Evolutionary conservation across 1,139 yeast species (phyloP).

Genomic region (Wickerhamomyces sp.): DNA sequence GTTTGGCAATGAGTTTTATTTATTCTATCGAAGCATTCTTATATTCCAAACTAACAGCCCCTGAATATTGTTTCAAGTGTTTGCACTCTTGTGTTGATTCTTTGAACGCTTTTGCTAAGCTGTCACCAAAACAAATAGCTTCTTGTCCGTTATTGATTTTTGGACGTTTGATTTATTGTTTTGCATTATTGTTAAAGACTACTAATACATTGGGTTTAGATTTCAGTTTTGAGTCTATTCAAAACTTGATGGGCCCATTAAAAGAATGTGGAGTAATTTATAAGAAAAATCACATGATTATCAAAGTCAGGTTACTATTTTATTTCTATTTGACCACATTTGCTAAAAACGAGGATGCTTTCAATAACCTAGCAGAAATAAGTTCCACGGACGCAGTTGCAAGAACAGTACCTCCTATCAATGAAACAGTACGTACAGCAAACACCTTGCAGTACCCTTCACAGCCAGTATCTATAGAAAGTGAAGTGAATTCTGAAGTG

Average conservation of each 20-base stretch:
- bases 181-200: conserved; percentile 21
- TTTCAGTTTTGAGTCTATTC: conserved; percentile 13
- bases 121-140: conserved; percentile 43
- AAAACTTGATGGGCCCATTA: conserved; percentile 14
- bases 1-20: conserved; percentile 32
- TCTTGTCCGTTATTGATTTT: conserved; percentile 59
- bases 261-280: conserved; percentile 12
- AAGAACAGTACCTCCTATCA: conserved; percentile 5
- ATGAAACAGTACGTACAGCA: neutral
- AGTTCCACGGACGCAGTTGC: conserved; percentile 13
- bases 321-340: conserved; percentile 24
- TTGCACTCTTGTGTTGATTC: conserved; percentile 52
- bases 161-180: conserved; percentile 61
- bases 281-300: conserved; percentile 16
- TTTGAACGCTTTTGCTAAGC: conserved; percentile 42
- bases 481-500: too few relatives aligned
- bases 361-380: conserved; percentile 16
- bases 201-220: conserved; percentile 17
- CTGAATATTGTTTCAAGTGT: conserved; percentile 41
- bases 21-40: conserved; percentile 71
- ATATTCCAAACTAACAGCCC: conserved; percentile 65
- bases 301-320: conserved; percentile 19
- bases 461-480: too few relatives aligned
- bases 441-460: too few relatives aligned
- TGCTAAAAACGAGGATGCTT: conserved; percentile 22